Base-by-base conservation (phyloP, 768 basidiomycete species). In the Crassisporium funariophilum region DNA sequence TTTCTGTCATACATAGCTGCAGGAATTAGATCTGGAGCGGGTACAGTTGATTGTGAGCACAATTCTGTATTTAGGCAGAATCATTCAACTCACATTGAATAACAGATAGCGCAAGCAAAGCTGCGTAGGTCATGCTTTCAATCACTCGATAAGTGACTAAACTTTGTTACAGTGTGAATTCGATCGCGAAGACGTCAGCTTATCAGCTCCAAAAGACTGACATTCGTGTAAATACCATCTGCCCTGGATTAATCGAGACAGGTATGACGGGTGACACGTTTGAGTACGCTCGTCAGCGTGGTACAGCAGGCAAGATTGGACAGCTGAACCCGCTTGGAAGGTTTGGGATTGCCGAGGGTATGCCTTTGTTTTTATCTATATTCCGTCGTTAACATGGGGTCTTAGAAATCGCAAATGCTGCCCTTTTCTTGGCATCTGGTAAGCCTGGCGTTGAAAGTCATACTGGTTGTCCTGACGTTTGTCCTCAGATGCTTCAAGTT, bases 201-300 rank as follows among this genome's bases (percentile, higher is more conserved):
- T 90, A 86, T 63, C 88, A 92, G 64, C 77, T 95, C 17, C 78
- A 84, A 54, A 86, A 78, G 61, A 85, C 83, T 1, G 87, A 92
- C 65, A 78, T 98, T 54, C 88, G 95, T 35, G 86, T 97, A 52
- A 95, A 93, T 65, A 75, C 85, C 35, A 83, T 97, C 55, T 95
- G 92, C 60, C 95, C 95, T 4, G 94, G 93, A 11, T 69, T 97
- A 47, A 92, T 97, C 59, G 89, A 95, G 71, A 98, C 94, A 7
- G 88, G 85, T 40, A 97, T 98, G 91, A 95, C 95, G 2, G 70
- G 67, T 39, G 60, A 55, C n/a, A 77, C 85, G 23, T 98, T 98
- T 58, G 81, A 88, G 20, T 77, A 77, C 39, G 94, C 94, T 21
- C 82, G 87, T 17, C 64, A 81, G 47, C 78, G 84, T 19, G 94